A percentile compares a stretch with the other conserved stretches of the same genome.
These are phyloP conservation scores for Coprinopsis marcescibilis DNA, from an alignment of 768 basidiomycete species.

Conservation along the genomic window DNA sequence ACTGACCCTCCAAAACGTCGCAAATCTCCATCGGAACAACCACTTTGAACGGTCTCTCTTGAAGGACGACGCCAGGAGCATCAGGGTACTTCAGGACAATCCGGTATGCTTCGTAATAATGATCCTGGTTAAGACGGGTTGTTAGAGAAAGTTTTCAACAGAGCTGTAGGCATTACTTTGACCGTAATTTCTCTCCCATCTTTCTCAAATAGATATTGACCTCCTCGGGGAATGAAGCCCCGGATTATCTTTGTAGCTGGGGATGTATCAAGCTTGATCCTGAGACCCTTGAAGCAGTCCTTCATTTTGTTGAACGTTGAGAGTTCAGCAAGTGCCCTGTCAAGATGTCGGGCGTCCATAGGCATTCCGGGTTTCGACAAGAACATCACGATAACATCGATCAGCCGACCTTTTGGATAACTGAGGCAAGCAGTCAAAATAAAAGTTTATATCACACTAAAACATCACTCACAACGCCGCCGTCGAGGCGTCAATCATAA, in stretches of 20 bases:
- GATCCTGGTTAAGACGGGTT: background rate
- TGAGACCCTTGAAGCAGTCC: slow-evolving; percentile 28
- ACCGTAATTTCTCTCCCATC: slow-evolving; percentile 30
- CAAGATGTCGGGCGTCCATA: too few relatives aligned
- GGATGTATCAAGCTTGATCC: slow-evolving; percentile 23
- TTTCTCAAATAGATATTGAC: slow-evolving; percentile 29
- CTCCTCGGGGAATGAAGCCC: slow-evolving; percentile 29
- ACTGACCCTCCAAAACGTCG: slow-evolving; percentile 54
- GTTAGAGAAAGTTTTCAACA: background rate
- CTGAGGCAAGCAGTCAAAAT: background rate
- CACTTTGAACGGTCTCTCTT: background rate
- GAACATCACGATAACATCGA: background rate
- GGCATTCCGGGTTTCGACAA: slow-evolving; percentile 22
- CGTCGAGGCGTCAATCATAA: slow-evolving; percentile 39
- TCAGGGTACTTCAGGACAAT: slow-evolving; percentile 21
- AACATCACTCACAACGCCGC: slow-evolving; percentile 30
- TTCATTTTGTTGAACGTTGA: slow-evolving; percentile 24
- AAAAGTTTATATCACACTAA: slow-evolving; percentile 13
- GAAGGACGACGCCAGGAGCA: slow-evolving; percentile 11
- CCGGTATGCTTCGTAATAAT: slow-evolving; percentile 24
- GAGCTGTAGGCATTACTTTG: slow-evolving; percentile 25
- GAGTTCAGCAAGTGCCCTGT: too few relatives aligned
- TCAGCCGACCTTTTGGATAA: background rate
- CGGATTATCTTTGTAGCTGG: slow-evolving; percentile 24
- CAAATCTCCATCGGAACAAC: slow-evolving; percentile 67